Percentiles rank a stretch among this genome's conserved stretches.
phyloP scores from a whole-genome alignment of 2,329 filamentous ascomycete genomes.

The Davidsoniella eucalypti region DNA sequence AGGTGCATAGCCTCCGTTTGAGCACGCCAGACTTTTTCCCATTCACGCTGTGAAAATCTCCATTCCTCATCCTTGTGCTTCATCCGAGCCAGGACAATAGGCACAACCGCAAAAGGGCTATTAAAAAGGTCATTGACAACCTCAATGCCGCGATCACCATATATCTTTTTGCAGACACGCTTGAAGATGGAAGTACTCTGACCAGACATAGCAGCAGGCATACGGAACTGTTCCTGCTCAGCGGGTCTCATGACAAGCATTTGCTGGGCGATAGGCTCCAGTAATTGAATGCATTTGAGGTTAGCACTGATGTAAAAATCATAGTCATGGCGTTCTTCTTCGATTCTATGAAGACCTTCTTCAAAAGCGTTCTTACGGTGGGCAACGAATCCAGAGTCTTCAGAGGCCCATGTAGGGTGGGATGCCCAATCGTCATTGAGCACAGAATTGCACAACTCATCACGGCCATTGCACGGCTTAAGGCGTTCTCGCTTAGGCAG shows the following conservation, averaged over 20 bases:
- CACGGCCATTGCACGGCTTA: conserved; percentile 82
- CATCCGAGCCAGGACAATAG: conserved; percentile 70
- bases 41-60: conserved; percentile 92
- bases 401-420: conserved; percentile 95
- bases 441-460: conserved; percentile 84
- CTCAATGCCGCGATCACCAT: conserved; percentile 71
- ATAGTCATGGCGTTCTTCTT: conserved; percentile 96
- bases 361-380: conserved; percentile 94
- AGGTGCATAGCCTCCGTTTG: conserved; percentile 92
- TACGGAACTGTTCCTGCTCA: conserved; percentile 58
- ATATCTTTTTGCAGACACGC: conserved; percentile 93
- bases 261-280: conserved; percentile 86
- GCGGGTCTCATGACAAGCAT: conserved; percentile 62
- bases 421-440: conserved; percentile 98
- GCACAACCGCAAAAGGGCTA: conserved; percentile 72
- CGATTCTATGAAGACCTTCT: conserved; percentile 85
- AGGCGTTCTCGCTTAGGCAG: conserved; percentile 80
- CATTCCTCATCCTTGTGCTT: conserved; percentile 97
- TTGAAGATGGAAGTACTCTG: conserved; percentile 95
- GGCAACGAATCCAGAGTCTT: conserved; percentile 93
- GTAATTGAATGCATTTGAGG: conserved; percentile 82
- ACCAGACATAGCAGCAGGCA: conserved; percentile 72
- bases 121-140: conserved; percentile 79
- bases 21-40: conserved; percentile 97
- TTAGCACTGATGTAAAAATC: conserved; percentile 97